A percentile compares a stretch with the other conserved stretches of the same genome.
These are phyloP conservation scores for Lachancea lanzarotensis DNA, from an alignment of 805 yeast species.

Conservation along the genomic window DNA sequence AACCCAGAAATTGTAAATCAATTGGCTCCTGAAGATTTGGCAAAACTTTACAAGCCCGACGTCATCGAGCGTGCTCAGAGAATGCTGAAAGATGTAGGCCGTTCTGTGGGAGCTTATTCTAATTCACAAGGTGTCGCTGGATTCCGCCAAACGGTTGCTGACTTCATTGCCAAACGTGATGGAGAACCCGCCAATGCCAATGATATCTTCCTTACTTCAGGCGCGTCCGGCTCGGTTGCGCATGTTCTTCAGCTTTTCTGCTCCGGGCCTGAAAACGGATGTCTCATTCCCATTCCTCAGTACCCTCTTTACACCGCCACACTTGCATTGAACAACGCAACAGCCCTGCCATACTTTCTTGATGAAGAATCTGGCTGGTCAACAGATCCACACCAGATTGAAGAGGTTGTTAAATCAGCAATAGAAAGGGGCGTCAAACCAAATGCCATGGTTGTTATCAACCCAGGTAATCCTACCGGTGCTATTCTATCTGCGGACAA, in stretches of 20 bases:
- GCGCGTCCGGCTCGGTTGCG: conserved; percentile 93
- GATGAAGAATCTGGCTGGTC: conserved; percentile 83
- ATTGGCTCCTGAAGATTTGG: conserved; percentile 6
- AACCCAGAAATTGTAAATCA: conserved; percentile 60
- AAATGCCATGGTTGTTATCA: conserved; percentile 82
- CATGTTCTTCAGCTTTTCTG: conserved; percentile 68
- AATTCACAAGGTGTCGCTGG: conserved; percentile 79
- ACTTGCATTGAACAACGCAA: conserved; percentile 72
- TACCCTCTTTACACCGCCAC: conserved; percentile 97
- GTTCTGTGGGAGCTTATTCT: conserved; percentile 93
- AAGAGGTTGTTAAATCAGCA: conserved; percentile 45
- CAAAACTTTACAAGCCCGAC: conserved; percentile 48
- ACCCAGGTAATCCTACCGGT: conserved; percentile 99
- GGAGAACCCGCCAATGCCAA: conserved; percentile 61
- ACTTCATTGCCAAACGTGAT: conserved; percentile 74
- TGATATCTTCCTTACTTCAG: conserved; percentile 78
- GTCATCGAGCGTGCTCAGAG: conserved; percentile 63
- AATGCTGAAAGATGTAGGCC: conserved; percentile 52
- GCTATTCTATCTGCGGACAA: conserved; percentile 60
- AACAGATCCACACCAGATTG: conserved; percentile 61
- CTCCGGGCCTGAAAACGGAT: conserved; percentile 60
- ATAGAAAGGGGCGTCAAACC: conserved; percentile 50
- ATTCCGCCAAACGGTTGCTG: conserved; percentile 72
- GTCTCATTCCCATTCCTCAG: conserved; percentile 95
- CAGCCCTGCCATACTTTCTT: conserved; percentile 79